A percentile compares a stretch with the other conserved stretches of the same genome.
Conservation (phyloP, 2,329 filamentous ascomycete genomes). For the Emergomyces orientalis region DNA sequence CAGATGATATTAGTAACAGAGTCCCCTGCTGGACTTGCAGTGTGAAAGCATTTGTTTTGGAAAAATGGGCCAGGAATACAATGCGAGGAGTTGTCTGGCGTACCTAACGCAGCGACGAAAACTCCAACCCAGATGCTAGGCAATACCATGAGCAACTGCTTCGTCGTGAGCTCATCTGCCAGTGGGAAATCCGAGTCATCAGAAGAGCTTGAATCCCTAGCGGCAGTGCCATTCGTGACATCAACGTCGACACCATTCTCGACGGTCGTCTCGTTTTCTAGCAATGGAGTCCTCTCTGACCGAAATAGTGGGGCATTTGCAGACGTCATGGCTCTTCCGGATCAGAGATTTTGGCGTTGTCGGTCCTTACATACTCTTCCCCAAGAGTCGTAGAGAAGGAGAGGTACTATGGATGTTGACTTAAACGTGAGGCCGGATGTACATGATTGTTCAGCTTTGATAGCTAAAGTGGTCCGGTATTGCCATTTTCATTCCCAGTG, state of each 20-base stretch:
- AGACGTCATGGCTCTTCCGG: neutral
- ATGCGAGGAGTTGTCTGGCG: neutral
- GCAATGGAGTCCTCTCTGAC: conserved; percentile 16
- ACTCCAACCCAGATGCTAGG: conserved; percentile 45
- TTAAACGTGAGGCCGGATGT: neutral
- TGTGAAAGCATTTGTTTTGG: neutral
- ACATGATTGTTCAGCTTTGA: neutral
- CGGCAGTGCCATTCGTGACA: neutral
- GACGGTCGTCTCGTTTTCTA: conserved; percentile 7
- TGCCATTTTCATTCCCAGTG: neutral
- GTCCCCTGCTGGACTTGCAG: neutral
- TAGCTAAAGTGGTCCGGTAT: neutral
- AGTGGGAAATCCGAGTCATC: conserved; percentile 17
- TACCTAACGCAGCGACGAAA: conserved; percentile 49
- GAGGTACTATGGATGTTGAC: neutral
- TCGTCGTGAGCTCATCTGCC: conserved; percentile 39
- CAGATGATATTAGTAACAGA: conserved; percentile 6
- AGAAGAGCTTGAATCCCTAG: neutral
- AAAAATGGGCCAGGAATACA: neutral
- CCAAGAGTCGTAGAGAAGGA: neutral
- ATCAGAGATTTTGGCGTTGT: neutral
- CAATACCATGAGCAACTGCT: conserved; percentile 42
- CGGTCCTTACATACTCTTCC: neutral
- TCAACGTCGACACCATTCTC: conserved; percentile 7
- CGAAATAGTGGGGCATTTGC: neutral